These are phyloP conservation scores for Gomphus bonarii DNA, from an alignment of 1,284 basidiomycete species.

Conservation along the genomic window DNA sequence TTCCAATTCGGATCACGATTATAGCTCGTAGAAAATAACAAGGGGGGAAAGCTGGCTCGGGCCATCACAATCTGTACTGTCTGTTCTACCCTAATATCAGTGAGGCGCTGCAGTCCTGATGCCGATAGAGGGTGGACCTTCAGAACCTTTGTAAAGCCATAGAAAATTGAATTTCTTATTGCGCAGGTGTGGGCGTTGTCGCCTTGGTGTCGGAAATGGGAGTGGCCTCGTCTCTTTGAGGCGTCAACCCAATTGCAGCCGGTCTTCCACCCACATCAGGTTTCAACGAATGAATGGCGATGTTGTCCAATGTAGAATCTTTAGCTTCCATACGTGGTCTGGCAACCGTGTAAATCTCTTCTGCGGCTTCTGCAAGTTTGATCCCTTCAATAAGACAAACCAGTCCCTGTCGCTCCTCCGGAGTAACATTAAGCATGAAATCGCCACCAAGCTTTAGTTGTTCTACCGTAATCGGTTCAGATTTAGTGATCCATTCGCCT, in stretches of 20 bases:
- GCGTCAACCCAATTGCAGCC: not conserved
- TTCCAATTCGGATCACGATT: not conserved
- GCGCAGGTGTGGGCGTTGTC: not conserved
- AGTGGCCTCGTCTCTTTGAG: not conserved
- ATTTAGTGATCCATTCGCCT: conserved; percentile 5
- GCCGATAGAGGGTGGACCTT: no score
- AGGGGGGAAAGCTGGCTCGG: not conserved
- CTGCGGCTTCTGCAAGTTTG: not conserved
- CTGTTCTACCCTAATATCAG: not conserved
- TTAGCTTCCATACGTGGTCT: not conserved
- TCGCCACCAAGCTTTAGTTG: not conserved
- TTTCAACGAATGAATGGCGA: not conserved
- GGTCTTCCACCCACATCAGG: not conserved
- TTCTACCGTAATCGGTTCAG: conserved; percentile 2
- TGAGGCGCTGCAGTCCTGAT: not conserved
- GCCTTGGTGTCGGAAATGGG: not conserved
- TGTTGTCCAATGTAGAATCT: not conserved
- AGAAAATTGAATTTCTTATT: not conserved
- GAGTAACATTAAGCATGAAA: not conserved
- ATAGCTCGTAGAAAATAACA: not conserved
- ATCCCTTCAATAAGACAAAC: conserved; percentile 1
- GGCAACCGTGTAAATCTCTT: conserved; percentile 1
- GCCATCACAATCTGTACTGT: no score
- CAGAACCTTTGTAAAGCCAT: not conserved
- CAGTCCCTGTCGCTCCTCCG: conserved; percentile 1